Evolutionary conservation across 2,329 filamentous ascomycete genomes (phyloP).

Genomic region (Ophiosphaerella narmari): DNA sequence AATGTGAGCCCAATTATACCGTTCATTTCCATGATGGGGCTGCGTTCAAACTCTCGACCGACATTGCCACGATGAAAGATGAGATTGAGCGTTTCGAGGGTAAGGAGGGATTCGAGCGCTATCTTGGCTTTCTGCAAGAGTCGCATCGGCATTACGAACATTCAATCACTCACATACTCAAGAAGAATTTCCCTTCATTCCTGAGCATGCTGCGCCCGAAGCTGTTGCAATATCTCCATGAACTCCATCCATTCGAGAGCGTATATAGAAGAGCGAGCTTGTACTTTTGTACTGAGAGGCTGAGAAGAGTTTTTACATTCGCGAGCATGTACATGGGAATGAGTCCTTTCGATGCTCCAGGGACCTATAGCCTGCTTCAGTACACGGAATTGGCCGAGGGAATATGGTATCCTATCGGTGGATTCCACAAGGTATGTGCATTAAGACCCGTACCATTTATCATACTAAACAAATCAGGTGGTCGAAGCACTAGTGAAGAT

Average conservation of each 20-base stretch:
- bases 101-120: slow-evolving; percentile 70
- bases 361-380: slow-evolving; percentile 73
- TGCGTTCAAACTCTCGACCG: slow-evolving; percentile 67
- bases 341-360: slow-evolving; percentile 76
- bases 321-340: slow-evolving; percentile 85
- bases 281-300: slow-evolving; percentile 72
- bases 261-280: slow-evolving; percentile 68
- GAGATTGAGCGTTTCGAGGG: slow-evolving; percentile 77
- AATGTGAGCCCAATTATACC: slow-evolving; percentile 77
- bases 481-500: slow-evolving; percentile 67
- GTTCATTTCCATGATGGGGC: slow-evolving; percentile 74
- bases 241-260: slow-evolving; percentile 71
- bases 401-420: slow-evolving; percentile 75
- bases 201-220: slow-evolving; percentile 61
- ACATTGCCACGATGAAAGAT: slow-evolving; percentile 70
- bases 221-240: slow-evolving; percentile 64
- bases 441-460: neutral
- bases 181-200: slow-evolving; percentile 68
- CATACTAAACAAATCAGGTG: slow-evolving; percentile 36
- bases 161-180: slow-evolving; percentile 67
- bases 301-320: slow-evolving; percentile 75
- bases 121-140: slow-evolving; percentile 69
- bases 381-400: slow-evolving; percentile 78
- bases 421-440: slow-evolving; percentile 64
- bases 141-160: slow-evolving; percentile 72